These are phyloP conservation scores for Aegilops tauschii DNA, from an alignment of 176 grass and related monocot genomes.

Conservation along the genomic window DNA sequence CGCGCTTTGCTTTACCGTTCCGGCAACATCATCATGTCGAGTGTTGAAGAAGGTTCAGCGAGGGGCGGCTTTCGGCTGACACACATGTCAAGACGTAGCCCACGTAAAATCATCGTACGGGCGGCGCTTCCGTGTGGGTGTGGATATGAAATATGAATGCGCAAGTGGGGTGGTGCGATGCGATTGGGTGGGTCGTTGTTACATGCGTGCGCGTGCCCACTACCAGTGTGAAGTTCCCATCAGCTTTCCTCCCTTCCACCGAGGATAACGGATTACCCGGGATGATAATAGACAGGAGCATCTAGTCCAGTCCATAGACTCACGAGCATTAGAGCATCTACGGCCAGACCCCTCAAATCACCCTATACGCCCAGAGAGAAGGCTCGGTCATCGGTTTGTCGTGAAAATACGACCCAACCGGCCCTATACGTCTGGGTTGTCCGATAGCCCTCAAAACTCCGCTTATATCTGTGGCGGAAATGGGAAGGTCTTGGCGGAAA, in stretches of 20 bases:
- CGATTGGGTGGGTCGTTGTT: neutral
- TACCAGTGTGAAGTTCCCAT: constrained; percentile 17
- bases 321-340: no score
- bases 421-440: no score
- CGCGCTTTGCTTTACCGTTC: constrained; percentile 14
- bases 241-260: constrained; percentile 21
- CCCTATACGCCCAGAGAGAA: no score
- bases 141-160: neutral
- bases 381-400: no score
- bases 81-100: neutral
- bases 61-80: neutral
- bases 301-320: no score
- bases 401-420: no score
- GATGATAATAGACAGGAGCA: no score
- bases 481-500: no score
- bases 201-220: neutral
- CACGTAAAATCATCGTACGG: constrained; percentile 12
- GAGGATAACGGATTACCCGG: neutral
- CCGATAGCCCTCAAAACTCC: no score
- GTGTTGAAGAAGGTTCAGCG: constrained; percentile 27
- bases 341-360: no score
- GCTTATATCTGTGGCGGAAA: no score
- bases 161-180: neutral
- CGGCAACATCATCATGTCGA: neutral
- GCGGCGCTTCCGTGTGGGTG: neutral